Evolutionary conservation across 2,329 filamentous ascomycete genomes (phyloP).

Genomic region (Pleomassaria siparia): DNA sequence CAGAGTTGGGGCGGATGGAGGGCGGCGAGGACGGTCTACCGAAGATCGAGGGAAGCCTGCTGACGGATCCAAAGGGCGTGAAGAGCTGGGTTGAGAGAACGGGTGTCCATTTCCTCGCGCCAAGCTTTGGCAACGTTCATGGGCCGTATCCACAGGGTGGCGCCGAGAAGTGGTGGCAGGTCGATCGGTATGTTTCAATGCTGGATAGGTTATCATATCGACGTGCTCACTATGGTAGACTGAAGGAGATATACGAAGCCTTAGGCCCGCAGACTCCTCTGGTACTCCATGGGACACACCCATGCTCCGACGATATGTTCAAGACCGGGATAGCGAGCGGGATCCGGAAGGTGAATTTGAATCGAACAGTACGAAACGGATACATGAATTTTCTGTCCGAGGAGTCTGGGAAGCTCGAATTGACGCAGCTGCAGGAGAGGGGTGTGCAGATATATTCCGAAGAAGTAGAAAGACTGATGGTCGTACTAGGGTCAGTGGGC

Average conservation of each 20-base stretch:
- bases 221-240: constrained; percentile 4
- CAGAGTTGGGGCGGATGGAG: constrained; percentile 67
- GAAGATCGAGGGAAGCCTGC: constrained; percentile 60
- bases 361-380: constrained; percentile 54
- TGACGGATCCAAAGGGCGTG: constrained; percentile 67
- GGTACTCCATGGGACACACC: constrained; percentile 58
- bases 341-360: constrained; percentile 58
- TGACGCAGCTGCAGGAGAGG: constrained; percentile 54
- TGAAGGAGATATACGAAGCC: constrained; percentile 49
- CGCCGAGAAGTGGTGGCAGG: constrained; percentile 10
- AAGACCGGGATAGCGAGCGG: constrained; percentile 53
- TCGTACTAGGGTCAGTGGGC: constrained; percentile 7
- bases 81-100: constrained; percentile 63
- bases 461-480: constrained; percentile 9
- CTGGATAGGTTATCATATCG: not conserved
- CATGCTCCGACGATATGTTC: constrained; percentile 55
- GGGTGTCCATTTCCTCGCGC: constrained; percentile 70
- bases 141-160: constrained; percentile 11
- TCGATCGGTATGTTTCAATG: constrained; percentile 38
- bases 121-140: constrained; percentile 65
- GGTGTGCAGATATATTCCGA: constrained; percentile 42
- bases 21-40: constrained; percentile 70
- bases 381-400: constrained; percentile 49
- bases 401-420: constrained; percentile 49
- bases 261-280: constrained; percentile 48